Conservation (phyloP, 2,329 filamentous ascomycete genomes). For the Lecanicillium sp. region DNA sequence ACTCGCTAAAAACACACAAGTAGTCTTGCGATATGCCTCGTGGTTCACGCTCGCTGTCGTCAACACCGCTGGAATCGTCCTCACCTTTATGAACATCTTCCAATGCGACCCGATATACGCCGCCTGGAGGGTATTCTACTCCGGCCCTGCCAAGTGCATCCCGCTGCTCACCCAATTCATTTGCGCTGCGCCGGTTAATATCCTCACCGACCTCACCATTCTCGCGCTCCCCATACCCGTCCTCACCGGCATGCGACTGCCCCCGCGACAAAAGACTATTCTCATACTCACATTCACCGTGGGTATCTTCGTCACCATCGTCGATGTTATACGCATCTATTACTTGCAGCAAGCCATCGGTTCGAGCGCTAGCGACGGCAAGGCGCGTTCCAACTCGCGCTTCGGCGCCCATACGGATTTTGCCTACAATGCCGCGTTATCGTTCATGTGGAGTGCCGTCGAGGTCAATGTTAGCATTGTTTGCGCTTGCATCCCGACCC, state of each 20-base stretch:
- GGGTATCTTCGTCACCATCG: conserved; percentile 79
- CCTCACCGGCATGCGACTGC: conserved; percentile 77
- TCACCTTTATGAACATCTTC: conserved; percentile 82
- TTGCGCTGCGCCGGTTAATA: conserved; percentile 81
- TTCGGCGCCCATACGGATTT: conserved; percentile 51
- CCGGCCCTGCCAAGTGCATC: conserved; percentile 40
- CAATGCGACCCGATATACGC: conserved; percentile 74
- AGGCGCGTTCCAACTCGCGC: conserved; percentile 33
- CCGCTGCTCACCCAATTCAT: conserved; percentile 58
- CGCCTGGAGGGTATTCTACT: conserved; percentile 48
- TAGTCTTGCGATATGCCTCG: conserved; percentile 74
- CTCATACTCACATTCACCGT: conserved; percentile 80
- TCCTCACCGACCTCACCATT: conserved; percentile 84
- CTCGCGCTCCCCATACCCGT: conserved; percentile 84
- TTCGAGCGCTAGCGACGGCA: conserved; percentile 31
- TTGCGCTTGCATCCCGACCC: conserved; percentile 84
- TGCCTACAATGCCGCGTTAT: conserved; percentile 71
- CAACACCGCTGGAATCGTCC: conserved; percentile 67
- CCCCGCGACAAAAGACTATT: conserved; percentile 80
- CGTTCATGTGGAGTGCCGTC: conserved; percentile 89
- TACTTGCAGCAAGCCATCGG: conserved; percentile 72
- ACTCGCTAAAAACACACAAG: conserved; percentile 70
- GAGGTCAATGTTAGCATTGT: conserved; percentile 89
- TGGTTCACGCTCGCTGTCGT: conserved; percentile 72
- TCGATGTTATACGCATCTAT: conserved; percentile 85